Percentiles rank a stretch among this genome's conserved stretches.
These are phyloP conservation scores for Zymoseptoria pseudotritici DNA, from an alignment of 2,329 filamentous ascomycete species.

Conservation along the genomic window DNA sequence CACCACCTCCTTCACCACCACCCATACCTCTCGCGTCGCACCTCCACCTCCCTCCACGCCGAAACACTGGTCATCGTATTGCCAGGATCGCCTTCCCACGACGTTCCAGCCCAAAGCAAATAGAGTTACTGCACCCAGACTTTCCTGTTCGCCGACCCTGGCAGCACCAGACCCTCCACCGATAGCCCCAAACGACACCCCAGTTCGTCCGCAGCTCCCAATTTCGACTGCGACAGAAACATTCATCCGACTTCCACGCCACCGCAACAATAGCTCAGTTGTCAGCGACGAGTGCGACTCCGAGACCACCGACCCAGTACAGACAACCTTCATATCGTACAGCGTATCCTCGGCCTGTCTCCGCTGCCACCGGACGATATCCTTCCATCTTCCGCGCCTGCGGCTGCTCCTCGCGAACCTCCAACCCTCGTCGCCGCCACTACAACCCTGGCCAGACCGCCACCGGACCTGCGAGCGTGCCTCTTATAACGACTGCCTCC, in stretches of 20 bases:
- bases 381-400: background rate
- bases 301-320: background rate
- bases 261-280: background rate
- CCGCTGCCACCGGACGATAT: background rate
- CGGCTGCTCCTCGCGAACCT: background rate
- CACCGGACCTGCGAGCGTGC: background rate
- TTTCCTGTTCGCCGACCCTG: background rate
- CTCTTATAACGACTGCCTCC: background rate
- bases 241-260: background rate
- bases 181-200: background rate
- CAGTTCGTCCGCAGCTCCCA: background rate
- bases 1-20: background rate
- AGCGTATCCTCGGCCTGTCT: background rate
- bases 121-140: background rate
- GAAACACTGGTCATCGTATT: background rate
- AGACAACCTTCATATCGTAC: background rate
- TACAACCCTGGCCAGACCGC: background rate
- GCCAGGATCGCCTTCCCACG: background rate
- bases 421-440: background rate
- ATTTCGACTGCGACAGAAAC: background rate
- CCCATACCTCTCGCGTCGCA: background rate
- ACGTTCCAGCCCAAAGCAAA: background rate
- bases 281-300: background rate
- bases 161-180: background rate
- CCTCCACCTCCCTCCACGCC: background rate